Evolutionary conservation across 1,284 basidiomycete genomes (phyloP).

Genomic region (Ceratobasidium sp.): DNA sequence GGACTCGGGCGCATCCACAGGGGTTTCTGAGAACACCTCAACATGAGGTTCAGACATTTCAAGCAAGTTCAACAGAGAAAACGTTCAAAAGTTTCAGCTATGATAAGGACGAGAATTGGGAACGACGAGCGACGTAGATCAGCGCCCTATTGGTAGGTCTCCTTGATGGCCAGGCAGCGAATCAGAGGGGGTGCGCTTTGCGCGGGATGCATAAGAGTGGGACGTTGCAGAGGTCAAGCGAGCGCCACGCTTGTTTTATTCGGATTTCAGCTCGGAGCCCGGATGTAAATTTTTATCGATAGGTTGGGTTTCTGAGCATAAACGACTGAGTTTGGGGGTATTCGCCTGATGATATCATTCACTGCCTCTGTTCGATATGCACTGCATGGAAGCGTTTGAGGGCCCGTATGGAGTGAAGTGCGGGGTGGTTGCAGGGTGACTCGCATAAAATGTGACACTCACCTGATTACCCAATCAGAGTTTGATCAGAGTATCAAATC

Average conservation of each 20-base stretch:
- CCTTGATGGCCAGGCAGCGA: conserved; percentile 42
- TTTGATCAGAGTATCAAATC: conserved; percentile 16
- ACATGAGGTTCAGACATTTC: conserved; percentile 39
- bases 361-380: conserved; percentile 7
- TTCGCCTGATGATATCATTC: conserved; percentile 41
- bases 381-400: conserved; percentile 7
- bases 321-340: conserved; percentile 32
- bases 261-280: conserved; percentile 25
- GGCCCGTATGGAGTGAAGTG: neutral
- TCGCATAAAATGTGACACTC: neutral
- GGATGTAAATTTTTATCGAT: conserved; percentile 45
- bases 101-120: neutral
- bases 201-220: conserved; percentile 71
- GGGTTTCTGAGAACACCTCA: conserved; percentile 35
- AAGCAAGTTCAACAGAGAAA: neutral
- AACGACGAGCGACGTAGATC: conserved; percentile 3
- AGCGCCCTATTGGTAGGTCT: conserved; percentile 43
- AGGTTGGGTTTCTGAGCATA: conserved; percentile 15
- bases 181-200: conserved; percentile 39
- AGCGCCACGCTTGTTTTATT: conserved; percentile 20
- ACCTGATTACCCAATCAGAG: conserved; percentile 1
- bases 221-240: conserved; percentile 47
- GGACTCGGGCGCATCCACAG: conserved; percentile 25
- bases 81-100: conserved; percentile 1
- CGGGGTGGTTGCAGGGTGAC: neutral